Evolutionary conservation across 2,329 filamentous ascomycete species (phyloP).

Genomic region (Aureobasidium sp.): DNA sequence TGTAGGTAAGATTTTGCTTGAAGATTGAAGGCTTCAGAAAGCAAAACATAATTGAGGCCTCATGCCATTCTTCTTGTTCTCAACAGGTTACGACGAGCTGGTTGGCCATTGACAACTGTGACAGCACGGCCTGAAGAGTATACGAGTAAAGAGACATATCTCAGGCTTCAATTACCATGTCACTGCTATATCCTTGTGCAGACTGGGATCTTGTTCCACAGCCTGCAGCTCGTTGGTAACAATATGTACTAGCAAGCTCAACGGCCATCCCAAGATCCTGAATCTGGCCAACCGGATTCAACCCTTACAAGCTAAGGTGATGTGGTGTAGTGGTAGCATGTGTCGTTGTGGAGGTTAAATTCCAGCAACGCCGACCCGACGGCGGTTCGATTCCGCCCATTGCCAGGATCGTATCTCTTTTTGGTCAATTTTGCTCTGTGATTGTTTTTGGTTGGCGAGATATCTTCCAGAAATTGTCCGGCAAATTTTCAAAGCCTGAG

Average conservation of each 20-base stretch:
- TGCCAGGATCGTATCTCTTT: background rate
- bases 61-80: background rate
- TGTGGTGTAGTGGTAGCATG: conserved; percentile 5
- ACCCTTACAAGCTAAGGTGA: conserved; percentile 6
- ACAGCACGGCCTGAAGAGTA: background rate
- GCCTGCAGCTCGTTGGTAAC: background rate
- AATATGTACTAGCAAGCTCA: background rate
- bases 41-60: background rate
- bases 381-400: conserved; percentile 4
- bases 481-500: background rate
- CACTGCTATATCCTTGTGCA: background rate
- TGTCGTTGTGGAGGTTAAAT: conserved; percentile 1
- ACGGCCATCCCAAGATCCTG: background rate
- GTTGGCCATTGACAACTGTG: background rate
- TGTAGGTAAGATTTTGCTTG: background rate
- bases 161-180: background rate
- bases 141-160: background rate
- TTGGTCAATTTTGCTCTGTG: background rate
- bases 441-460: background rate
- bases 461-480: background rate
- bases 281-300: background rate
- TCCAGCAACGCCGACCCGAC: conserved; percentile 3
- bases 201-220: background rate
- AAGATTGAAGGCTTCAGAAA: background rate
- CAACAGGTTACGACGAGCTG: background rate